A percentile compares a stretch with the other conserved stretches of the same genome.
phyloP scores from a whole-genome alignment of 805 yeast genomes.

The Brettanomyces custersianus region DNA sequence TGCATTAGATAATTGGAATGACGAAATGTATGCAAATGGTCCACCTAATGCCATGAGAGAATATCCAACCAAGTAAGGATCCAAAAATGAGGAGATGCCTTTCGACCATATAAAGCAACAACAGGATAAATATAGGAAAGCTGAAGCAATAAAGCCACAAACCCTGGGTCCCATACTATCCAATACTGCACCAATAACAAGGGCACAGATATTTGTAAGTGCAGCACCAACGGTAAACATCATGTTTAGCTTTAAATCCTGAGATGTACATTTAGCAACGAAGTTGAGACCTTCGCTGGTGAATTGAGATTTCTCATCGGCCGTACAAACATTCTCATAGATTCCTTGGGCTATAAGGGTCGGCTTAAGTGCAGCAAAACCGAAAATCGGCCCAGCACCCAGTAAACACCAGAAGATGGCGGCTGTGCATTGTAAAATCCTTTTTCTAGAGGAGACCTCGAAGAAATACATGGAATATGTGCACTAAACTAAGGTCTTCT shows the following conservation, averaged over 20 bases:
- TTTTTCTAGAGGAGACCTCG: slow-evolving; percentile 20
- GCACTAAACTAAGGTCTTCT: too few relatives aligned
- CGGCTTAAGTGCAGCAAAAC: slow-evolving; percentile 53
- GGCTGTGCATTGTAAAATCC: slow-evolving; percentile 35
- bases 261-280: slow-evolving; percentile 34
- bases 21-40: slow-evolving; percentile 46
- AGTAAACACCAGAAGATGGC: slow-evolving; percentile 47
- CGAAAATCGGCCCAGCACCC: slow-evolving; percentile 52
- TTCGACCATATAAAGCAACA: slow-evolving; percentile 34
- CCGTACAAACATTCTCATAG: slow-evolving; percentile 32
- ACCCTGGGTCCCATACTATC: slow-evolving; percentile 44
- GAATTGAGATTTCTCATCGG: background rate
- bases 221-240: slow-evolving; percentile 54
- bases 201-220: slow-evolving; percentile 45
- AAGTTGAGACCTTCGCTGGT: background rate
- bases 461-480: slow-evolving; percentile 25
- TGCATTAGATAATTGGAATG: slow-evolving; percentile 48
- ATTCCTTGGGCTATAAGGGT: slow-evolving; percentile 39
- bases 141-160: slow-evolving; percentile 45
- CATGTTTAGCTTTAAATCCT: slow-evolving; percentile 47
- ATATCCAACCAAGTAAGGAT: slow-evolving; percentile 46
- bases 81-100: slow-evolving; percentile 19
- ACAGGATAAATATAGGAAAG: slow-evolving; percentile 36
- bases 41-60: slow-evolving; percentile 49
- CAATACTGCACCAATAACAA: slow-evolving; percentile 39